Evolutionary conservation across 73 alveolate species (phyloP).

Genomic region (Paramecium tetraurelia): DNA sequence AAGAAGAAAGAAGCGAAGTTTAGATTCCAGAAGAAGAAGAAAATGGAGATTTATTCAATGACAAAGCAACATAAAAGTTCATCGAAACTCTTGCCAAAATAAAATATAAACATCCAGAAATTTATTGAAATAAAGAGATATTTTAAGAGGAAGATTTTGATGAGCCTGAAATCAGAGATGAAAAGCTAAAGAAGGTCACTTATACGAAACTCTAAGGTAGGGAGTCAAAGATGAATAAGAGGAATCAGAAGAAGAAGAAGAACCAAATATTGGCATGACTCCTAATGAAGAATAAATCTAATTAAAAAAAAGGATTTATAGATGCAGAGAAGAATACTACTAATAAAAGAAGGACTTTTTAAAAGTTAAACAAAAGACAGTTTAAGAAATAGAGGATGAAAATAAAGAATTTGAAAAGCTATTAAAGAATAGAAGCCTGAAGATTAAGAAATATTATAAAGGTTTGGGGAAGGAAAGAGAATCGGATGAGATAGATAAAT

Average conservation of each 20-base stretch:
- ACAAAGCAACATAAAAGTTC: conserved; percentile 38
- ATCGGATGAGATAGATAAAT: conserved; percentile 55
- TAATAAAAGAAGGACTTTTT: conserved; percentile 5
- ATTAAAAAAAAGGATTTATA: conserved; percentile 48
- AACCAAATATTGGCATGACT: conserved; percentile 30
- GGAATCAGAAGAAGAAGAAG: conserved; percentile 46
- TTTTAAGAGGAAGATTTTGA: conserved; percentile 57
- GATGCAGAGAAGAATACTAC: conserved; percentile 41
- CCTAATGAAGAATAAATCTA: conserved; percentile 43
- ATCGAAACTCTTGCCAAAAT: conserved; percentile 62
- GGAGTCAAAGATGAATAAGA: conserved; percentile 45
- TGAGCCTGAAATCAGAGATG: neutral
- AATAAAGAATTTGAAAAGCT: conserved; percentile 54
- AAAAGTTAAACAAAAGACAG: conserved; percentile 1
- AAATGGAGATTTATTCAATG: conserved; percentile 53
- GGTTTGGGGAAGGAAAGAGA: conserved; percentile 54
- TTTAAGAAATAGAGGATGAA: conserved; percentile 52
- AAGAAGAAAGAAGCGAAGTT: conserved; percentile 17
- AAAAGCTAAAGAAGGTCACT: conserved; percentile 19
- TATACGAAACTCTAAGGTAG: conserved; percentile 19
- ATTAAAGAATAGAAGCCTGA: conserved; percentile 11
- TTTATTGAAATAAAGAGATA: conserved; percentile 33
- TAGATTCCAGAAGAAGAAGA: conserved; percentile 43
- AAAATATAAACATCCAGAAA: conserved; percentile 52
- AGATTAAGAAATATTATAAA: conserved; percentile 30